Evolutionary conservation across 371 early-diverging fungal species (phyloP).

Genomic region (Rhizopus sp.): DNA sequence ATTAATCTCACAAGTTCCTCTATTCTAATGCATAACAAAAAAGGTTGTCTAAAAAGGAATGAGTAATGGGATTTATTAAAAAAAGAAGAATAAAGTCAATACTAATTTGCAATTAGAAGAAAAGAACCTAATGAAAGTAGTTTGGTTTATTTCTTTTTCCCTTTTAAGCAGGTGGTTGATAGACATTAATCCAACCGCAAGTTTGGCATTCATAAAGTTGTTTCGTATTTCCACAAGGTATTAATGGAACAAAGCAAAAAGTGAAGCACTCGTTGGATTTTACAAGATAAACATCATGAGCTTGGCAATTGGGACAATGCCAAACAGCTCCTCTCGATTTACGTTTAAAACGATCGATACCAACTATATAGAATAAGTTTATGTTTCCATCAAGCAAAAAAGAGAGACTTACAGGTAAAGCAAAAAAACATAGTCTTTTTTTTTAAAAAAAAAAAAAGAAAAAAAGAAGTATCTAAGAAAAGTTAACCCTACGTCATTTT

Average conservation of each 20-base stretch:
- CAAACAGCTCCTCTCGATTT: slow-evolving; percentile 35
- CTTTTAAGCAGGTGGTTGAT: slow-evolving; percentile 35
- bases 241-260: slow-evolving; percentile 51
- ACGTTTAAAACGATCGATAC: slow-evolving; percentile 46
- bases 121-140: not conserved
- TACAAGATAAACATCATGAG: slow-evolving; percentile 40
- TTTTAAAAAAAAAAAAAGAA: slow-evolving; percentile 1
- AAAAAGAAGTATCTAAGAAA: slow-evolving; percentile 10
- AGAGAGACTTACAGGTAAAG: slow-evolving; percentile 34
- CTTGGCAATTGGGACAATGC: slow-evolving; percentile 51
- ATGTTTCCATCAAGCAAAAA: not conserved
- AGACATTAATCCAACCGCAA: slow-evolving; percentile 49
- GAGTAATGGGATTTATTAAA: not conserved
- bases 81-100: not conserved
- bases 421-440: slow-evolving; percentile 35
- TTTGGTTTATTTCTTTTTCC: not conserved
- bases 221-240: slow-evolving; percentile 44
- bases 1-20: no score
- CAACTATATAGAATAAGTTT: slow-evolving; percentile 28
- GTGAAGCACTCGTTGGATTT: slow-evolving; percentile 51
- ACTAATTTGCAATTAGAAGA: not conserved
- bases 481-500: slow-evolving; percentile 9
- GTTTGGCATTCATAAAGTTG: slow-evolving; percentile 47
- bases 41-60: no score
- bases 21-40: no score